These are phyloP conservation scores for Aspergillus bertholletiae DNA, from an alignment of 495 filamentous ascomycete genomes.

Conservation along the genomic window DNA sequence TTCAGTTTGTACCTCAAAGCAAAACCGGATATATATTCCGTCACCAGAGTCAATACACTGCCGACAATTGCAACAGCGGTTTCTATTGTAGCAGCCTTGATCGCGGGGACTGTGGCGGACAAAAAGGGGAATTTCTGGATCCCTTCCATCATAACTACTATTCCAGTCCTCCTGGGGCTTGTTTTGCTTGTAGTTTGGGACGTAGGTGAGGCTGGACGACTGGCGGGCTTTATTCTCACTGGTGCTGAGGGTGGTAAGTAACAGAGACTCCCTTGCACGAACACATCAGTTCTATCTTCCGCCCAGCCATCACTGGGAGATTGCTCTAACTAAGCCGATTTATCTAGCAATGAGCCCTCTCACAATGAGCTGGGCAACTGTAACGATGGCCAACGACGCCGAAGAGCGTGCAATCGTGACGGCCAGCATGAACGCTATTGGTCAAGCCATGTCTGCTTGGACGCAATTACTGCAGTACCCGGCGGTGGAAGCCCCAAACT, in stretches of 20 bases:
- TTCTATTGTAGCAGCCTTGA: constrained; percentile 26
- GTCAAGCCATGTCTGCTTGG: constrained; percentile 29
- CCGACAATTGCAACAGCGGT: constrained; percentile 29
- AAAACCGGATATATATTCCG: constrained; percentile 16
- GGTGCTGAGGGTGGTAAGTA: constrained; percentile 30
- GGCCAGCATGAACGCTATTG: constrained; percentile 36
- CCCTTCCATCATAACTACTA: constrained; percentile 21
- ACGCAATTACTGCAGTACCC: constrained; percentile 31
- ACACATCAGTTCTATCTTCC: not conserved
- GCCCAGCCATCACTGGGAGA: not conserved
- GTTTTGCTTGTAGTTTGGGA: constrained; percentile 26
- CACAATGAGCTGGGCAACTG: constrained; percentile 33
- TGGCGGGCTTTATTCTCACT: constrained; percentile 29
- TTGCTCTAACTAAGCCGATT: not conserved
- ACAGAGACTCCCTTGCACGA: not conserved
- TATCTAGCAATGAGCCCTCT: constrained; percentile 28
- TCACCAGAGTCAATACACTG: constrained; percentile 18
- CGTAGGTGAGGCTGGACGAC: constrained; percentile 27
- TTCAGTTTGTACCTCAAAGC: constrained; percentile 36
- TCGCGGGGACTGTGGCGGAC: constrained; percentile 25
- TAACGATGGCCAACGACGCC: constrained; percentile 30
- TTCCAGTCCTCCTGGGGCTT: constrained; percentile 25
- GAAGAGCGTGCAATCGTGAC: constrained; percentile 33
- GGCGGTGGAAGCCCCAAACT: constrained; percentile 24
- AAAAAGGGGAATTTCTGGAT: constrained; percentile 25